Evolutionary conservation across 2,329 filamentous ascomycete genomes (phyloP).

Genomic region (Sclerotinia sclerotiorum): DNA sequence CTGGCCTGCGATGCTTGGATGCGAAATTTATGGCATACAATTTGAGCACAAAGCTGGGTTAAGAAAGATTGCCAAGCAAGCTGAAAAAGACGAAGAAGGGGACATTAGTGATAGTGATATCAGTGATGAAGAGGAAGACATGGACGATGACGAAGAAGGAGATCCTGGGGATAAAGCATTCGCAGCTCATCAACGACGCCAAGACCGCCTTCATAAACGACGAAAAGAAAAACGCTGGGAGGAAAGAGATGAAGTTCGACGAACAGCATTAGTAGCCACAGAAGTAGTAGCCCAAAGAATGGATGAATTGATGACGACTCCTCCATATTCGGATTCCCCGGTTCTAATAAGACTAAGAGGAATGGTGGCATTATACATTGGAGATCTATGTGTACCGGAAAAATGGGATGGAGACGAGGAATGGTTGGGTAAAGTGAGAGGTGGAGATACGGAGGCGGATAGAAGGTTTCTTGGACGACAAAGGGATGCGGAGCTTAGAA

Average conservation of each 20-base stretch:
- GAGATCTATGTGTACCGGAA: conserved; percentile 59
- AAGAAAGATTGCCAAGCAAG: conserved; percentile 42
- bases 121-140: conserved; percentile 26
- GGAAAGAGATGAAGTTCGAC: conserved; percentile 37
- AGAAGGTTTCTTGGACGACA: conserved; percentile 31
- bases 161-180: conserved; percentile 31
- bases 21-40: conserved; percentile 76
- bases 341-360: conserved; percentile 70
- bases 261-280: conserved; percentile 46
- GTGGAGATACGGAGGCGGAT: conserved; percentile 25
- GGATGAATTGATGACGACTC: conserved; percentile 66
- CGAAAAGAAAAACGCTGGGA: conserved; percentile 34
- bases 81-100: conserved; percentile 34
- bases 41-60: conserved; percentile 54
- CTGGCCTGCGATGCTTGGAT: conserved; percentile 75
- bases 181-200: conserved; percentile 27
- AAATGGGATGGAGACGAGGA: conserved; percentile 30
- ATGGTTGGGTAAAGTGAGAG: conserved; percentile 25
- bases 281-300: conserved; percentile 65
- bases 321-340: conserved; percentile 67
- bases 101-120: conserved; percentile 27
- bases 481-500: conserved; percentile 32
- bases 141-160: conserved; percentile 27
- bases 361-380: conserved; percentile 73
- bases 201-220: conserved; percentile 23